Conservation (phyloP, 108 stramenopile genomes). For the Cyclotella atomus region DNA sequence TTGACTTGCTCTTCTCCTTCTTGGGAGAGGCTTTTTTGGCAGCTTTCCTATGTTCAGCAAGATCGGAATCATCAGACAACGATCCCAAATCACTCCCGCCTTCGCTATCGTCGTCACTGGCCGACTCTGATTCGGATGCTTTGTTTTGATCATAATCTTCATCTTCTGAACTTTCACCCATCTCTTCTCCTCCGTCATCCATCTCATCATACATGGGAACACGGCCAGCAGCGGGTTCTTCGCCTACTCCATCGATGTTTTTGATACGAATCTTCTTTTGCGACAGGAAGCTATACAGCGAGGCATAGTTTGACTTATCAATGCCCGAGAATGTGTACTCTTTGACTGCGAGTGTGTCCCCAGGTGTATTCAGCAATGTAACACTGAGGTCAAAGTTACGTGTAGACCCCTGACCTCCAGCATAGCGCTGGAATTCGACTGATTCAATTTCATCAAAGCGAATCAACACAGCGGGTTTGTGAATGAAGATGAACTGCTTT, state of each 20-base stretch:
- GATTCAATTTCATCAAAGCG: constrained; percentile 96
- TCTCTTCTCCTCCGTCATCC: constrained; percentile 49
- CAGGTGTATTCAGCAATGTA: constrained; percentile 64
- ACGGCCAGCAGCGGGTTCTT: constrained; percentile 23
- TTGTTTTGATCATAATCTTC: constrained; percentile 64
- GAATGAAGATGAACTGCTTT: constrained; percentile 99
- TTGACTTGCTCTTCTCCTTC: constrained; percentile 40
- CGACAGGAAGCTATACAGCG: constrained; percentile 87
- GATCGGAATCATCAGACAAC: constrained; percentile 46
- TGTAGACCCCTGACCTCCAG: constrained; percentile 89
- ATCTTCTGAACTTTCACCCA: constrained; percentile 65
- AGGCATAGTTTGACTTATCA: constrained; percentile 88
- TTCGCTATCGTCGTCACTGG: constrained; percentile 54
- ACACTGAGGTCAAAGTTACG: constrained; percentile 94
- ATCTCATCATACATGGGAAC: constrained; percentile 69
- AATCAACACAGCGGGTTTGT: constrained; percentile 98
- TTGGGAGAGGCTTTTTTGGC: constrained; percentile 14
- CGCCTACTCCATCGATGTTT: constrained; percentile 77
- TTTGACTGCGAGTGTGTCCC: constrained; percentile 58
- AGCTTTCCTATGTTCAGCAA: constrained; percentile 46
- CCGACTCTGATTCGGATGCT: constrained; percentile 61
- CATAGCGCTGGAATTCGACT: constrained; percentile 97
- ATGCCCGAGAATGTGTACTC: constrained; percentile 91
- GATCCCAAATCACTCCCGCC: constrained; percentile 60
- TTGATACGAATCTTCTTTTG: constrained; percentile 91